A percentile compares a stretch with the other conserved stretches of the same genome.
Conservation (phyloP, 352 stramenopile genomes). For the Pythium volutum region DNA sequence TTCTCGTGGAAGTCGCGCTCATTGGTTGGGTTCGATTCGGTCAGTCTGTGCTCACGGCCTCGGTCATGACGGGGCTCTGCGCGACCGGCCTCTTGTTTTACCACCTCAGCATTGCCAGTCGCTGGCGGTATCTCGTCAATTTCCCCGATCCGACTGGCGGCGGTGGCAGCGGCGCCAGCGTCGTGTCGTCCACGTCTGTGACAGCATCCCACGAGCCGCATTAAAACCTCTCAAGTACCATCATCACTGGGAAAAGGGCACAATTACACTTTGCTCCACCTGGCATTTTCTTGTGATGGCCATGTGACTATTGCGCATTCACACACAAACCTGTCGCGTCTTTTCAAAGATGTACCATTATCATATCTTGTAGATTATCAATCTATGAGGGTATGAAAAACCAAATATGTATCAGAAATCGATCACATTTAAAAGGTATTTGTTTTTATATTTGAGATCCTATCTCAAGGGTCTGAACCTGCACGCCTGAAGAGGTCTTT, state of each 20-base stretch:
- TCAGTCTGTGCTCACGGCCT: constrained; percentile 34
- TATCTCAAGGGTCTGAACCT: constrained; percentile 6
- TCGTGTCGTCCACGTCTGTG: neutral
- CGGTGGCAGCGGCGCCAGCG: neutral
- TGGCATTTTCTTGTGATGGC: constrained; percentile 28
- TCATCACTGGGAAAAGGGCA: neutral
- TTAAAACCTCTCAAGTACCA: constrained; percentile 1
- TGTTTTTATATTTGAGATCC: no score
- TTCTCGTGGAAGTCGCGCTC: constrained; percentile 56
- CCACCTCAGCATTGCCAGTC: constrained; percentile 59
- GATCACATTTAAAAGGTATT: constrained; percentile 4
- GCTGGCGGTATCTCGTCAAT: constrained; percentile 74
- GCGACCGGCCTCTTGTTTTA: constrained; percentile 53
- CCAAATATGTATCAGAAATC: neutral
- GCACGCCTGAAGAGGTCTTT: no score
- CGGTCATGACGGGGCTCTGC: constrained; percentile 52
- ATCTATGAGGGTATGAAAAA: neutral
- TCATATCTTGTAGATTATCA: neutral
- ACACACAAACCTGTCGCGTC: constrained; percentile 1
- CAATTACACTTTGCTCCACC: neutral
- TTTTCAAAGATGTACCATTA: neutral
- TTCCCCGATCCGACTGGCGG: constrained; percentile 28
- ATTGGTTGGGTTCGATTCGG: constrained; percentile 63
- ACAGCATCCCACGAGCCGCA: neutral
- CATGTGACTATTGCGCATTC: constrained; percentile 25